Percentiles rank a stretch among this genome's conserved stretches.
phyloP scores from a whole-genome alignment of 2,329 filamentous ascomycete genomes.

The Colletotrichum endophyticum region DNA sequence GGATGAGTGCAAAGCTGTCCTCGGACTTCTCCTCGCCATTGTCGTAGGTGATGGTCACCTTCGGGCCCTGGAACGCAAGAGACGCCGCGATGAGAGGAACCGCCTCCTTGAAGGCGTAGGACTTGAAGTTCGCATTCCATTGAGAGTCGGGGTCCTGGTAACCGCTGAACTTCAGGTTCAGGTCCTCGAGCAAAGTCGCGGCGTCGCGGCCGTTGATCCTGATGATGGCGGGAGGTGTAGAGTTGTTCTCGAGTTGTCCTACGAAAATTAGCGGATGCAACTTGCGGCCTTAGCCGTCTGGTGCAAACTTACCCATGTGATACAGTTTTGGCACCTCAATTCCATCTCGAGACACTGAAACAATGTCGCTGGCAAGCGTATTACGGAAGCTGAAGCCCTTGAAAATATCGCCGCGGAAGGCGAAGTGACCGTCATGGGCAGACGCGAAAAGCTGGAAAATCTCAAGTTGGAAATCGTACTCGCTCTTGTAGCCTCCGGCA shows the following conservation, averaged over 20 bases:
- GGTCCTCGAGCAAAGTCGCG: slow-evolving; percentile 50
- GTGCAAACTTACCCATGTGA: slow-evolving; percentile 43
- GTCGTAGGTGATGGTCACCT: slow-evolving; percentile 35
- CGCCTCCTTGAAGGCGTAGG: slow-evolving; percentile 27
- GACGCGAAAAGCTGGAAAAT: slow-evolving; percentile 53
- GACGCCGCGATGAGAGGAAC: slow-evolving; percentile 26
- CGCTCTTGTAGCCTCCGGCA: slow-evolving; percentile 49
- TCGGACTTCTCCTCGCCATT: slow-evolving; percentile 31
- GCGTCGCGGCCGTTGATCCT: slow-evolving; percentile 63
- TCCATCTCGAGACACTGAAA: slow-evolving; percentile 68
- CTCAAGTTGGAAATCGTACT: slow-evolving; percentile 60
- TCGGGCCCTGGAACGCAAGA: slow-evolving; percentile 30
- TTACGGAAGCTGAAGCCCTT: slow-evolving; percentile 53
- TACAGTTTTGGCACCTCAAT: slow-evolving; percentile 62
- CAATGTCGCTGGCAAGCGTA: slow-evolving; percentile 41
- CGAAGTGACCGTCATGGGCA: slow-evolving; percentile 71
- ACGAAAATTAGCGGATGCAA: slow-evolving; percentile 15
- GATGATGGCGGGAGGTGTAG: slow-evolving; percentile 45
- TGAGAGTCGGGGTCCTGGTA: slow-evolving; percentile 63
- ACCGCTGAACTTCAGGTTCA: slow-evolving; percentile 46
- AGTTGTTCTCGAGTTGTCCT: slow-evolving; percentile 11
- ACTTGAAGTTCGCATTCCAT: slow-evolving; percentile 42
- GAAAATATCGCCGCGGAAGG: slow-evolving; percentile 58
- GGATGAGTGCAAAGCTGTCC: slow-evolving; percentile 29
- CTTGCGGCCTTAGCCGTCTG: neutral